These are phyloP conservation scores for Cordyceps farinosa DNA, from an alignment of 2,329 filamentous ascomycete species.

Conservation along the genomic window DNA sequence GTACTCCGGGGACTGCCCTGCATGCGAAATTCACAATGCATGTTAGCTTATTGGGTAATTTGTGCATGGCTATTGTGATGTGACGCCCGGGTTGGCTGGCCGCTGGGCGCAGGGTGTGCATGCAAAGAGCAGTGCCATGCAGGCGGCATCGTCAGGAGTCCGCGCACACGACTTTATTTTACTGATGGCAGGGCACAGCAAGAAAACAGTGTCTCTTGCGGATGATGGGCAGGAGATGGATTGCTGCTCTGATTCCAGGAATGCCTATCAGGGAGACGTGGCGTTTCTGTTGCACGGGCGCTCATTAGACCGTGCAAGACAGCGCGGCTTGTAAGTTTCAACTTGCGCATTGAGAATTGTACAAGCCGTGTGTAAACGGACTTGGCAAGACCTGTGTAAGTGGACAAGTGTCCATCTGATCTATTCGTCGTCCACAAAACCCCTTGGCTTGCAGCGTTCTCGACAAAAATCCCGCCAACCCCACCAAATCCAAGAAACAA, in stretches of 20 bases:
- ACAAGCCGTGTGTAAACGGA: not conserved
- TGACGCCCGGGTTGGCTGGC: not conserved
- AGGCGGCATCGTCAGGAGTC: not conserved
- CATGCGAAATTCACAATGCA: constrained; percentile 17
- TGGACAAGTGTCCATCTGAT: constrained; percentile 14
- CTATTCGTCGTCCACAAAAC: not conserved
- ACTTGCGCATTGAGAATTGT: constrained; percentile 1
- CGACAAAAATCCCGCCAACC: not conserved
- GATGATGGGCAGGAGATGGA: not conserved
- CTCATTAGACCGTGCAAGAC: not conserved
- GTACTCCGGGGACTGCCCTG: constrained; percentile 10
- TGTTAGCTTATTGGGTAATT: constrained; percentile 17
- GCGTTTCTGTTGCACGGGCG: constrained; percentile 6
- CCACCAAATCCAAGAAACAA: not conserved
- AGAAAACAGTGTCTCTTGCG: not conserved
- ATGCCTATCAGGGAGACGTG: constrained; percentile 5
- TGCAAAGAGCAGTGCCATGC: not conserved
- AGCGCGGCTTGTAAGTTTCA: constrained; percentile 9
- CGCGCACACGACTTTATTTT: not conserved
- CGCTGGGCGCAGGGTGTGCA: not conserved
- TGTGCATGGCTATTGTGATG: constrained; percentile 4
- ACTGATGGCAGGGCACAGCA: not conserved
- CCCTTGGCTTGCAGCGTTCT: constrained; percentile 4
- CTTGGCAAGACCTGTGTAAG: constrained; percentile 16
- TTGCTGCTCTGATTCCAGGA: not conserved